phyloP scores from a whole-genome alignment of 106 monocot species.

The Dioscorea dumetorum region DNA sequence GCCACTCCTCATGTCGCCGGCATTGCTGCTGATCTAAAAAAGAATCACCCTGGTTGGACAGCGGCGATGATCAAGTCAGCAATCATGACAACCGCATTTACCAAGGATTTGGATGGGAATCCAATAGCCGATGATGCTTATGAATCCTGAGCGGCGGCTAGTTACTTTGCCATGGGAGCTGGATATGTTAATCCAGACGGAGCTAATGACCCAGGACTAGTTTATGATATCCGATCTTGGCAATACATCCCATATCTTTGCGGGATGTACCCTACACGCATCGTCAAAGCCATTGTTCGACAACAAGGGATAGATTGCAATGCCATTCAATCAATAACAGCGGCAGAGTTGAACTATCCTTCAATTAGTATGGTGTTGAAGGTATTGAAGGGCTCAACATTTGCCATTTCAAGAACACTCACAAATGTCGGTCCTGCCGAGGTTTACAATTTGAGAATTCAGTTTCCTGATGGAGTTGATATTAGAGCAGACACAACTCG shows the following conservation, averaged over 20 bases:
- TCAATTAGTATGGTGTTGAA: neutral
- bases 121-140: neutral
- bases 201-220: slow-evolving; percentile 21
- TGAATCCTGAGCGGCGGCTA: neutral
- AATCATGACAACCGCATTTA: slow-evolving; percentile 1
- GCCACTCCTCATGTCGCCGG: slow-evolving; percentile 2
- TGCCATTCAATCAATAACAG: neutral
- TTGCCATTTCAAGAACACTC: neutral
- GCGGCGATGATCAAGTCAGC: neutral
- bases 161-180: slow-evolving; percentile 25
- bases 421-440: neutral
- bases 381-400: too few relatives aligned
- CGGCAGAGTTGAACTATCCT: neutral
- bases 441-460: neutral
- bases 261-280: neutral
- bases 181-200: slow-evolving; percentile 25
- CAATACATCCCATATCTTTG: slow-evolving; percentile 33
- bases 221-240: slow-evolving; percentile 24
- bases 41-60: slow-evolving; percentile 1
- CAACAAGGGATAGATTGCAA: neutral
- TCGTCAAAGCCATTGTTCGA: neutral
- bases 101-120: neutral
- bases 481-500: neutral
- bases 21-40: neutral
- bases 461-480: neutral